Evolutionary conservation across 2,329 filamentous ascomycete species (phyloP).

Genomic region (Aspergillus eucalypticola): DNA sequence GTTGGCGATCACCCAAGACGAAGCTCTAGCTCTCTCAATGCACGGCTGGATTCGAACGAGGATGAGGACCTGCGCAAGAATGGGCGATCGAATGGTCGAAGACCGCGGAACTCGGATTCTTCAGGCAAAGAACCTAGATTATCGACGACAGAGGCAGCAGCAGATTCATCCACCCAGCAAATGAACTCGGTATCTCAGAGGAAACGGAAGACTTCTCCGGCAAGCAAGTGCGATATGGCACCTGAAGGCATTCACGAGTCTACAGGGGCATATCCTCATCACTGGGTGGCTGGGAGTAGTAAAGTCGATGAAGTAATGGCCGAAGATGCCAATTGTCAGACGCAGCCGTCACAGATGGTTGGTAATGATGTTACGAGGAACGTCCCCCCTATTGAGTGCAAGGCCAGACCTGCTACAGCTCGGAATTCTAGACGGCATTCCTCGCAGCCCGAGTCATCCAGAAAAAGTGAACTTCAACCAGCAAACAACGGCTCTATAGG

Average conservation of each 20-base stretch:
- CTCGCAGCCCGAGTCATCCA: slow-evolving; percentile 29
- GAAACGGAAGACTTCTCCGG: slow-evolving; percentile 33
- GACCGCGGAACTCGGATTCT: slow-evolving; percentile 14
- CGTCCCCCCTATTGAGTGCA: not conserved
- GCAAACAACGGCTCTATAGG: not conserved
- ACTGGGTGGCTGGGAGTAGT: not conserved
- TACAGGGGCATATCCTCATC: not conserved
- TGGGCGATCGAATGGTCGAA: slow-evolving; percentile 1
- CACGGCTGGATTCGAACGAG: slow-evolving; percentile 45
- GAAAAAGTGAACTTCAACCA: slow-evolving; percentile 5
- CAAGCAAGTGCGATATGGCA: slow-evolving; percentile 17
- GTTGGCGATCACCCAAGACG: slow-evolving; percentile 55
- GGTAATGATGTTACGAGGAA: not conserved
- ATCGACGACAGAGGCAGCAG: slow-evolving; percentile 15
- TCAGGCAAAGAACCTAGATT: slow-evolving; percentile 23
- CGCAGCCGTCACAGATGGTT: not conserved
- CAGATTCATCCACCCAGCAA: slow-evolving; percentile 19
- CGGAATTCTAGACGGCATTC: slow-evolving; percentile 35
- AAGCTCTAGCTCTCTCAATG: slow-evolving; percentile 48
- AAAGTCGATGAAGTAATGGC: too few relatives aligned
- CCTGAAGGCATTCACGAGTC: not conserved
- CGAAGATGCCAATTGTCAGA: not conserved
- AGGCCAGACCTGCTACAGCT: slow-evolving; percentile 12
- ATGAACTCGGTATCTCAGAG: slow-evolving; percentile 31
- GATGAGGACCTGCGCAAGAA: slow-evolving; percentile 13